These are phyloP conservation scores for Capronia coronata DNA, from an alignment of 2,329 filamentous ascomycete genomes.

Conservation along the genomic window DNA sequence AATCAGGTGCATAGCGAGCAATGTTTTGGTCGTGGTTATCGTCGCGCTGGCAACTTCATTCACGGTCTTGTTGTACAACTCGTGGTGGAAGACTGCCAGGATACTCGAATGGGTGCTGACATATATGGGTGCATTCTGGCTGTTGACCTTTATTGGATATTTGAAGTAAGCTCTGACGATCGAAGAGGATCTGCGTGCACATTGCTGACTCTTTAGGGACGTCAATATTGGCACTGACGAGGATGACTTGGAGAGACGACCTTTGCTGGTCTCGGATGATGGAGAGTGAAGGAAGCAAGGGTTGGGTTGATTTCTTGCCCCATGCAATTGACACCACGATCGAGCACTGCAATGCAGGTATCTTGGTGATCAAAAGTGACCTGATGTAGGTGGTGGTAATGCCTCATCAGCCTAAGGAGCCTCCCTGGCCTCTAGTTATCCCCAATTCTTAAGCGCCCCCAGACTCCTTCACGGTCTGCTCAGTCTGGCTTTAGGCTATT, in stretches of 20 bases:
- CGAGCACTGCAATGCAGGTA: too few relatives aligned
- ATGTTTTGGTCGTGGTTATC: neutral
- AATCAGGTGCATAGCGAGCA: slow-evolving; percentile 9
- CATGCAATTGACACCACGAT: too few relatives aligned
- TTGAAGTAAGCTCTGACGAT: neutral
- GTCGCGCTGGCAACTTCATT: slow-evolving; percentile 3
- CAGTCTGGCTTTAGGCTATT: too few relatives aligned
- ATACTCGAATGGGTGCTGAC: slow-evolving; percentile 8
- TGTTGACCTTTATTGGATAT: slow-evolving; percentile 13
- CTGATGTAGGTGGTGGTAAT: too few relatives aligned
- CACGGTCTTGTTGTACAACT: neutral
- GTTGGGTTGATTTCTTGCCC: too few relatives aligned
- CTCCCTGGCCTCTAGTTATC: too few relatives aligned
- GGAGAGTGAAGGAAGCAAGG: neutral
- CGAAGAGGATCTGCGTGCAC: neutral
- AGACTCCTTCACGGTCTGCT: too few relatives aligned
- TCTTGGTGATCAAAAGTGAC: too few relatives aligned
- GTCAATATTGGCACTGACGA: neutral
- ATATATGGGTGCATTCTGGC: slow-evolving; percentile 8
- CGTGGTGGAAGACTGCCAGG: slow-evolving; percentile 1
- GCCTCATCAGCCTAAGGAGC: too few relatives aligned
- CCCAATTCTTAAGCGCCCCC: too few relatives aligned
- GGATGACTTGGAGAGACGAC: neutral
- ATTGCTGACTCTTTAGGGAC: neutral
- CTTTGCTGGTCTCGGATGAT: neutral